Base-by-base conservation (phyloP, 2,329 filamentous ascomycete genomes). In the Penicillium sp. region DNA sequence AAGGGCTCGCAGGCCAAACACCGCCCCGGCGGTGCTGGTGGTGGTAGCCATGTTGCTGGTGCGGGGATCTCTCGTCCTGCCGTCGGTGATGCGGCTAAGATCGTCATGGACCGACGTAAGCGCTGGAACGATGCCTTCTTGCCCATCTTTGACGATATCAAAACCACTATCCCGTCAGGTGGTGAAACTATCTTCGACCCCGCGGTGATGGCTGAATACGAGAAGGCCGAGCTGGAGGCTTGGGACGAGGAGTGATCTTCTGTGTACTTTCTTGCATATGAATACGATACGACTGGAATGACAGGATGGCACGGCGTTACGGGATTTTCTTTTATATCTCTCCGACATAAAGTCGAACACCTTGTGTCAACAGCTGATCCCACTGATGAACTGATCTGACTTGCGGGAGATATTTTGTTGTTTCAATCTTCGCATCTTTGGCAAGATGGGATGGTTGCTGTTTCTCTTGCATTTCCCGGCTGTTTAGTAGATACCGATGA, bases 121-220 rank as follows among this genome's bases (percentile, higher is more conserved):
- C 82, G 89, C 56, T 98, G 93, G 91, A 89, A 89, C 54, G 86
- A 89, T 54, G 90, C 82, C 31, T 94, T 98, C 56, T 88, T 89
- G 0, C 86, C 88, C 0, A 89, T 97, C 0, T 95, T 98, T 60
- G 85, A 90, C 51, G 87, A 87, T 59, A 88, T 90, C 58, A 85
- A 82, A 58, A 78, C 89, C 28, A 80, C 80, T 45, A 84, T 96
- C 34, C 89, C 89, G 13, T 74, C 82, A 1, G 70, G 66, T 18
- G 73, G 76, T 1, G 85, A 93, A 48, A 80, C 81, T 1, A 85
- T 96, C 46, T 96, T 95, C 69, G 84, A 84, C 54, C 73, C 82
- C 2, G 77, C 77, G 4, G 75, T 79, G 48, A 90, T 96, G 87
- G 77, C 78, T 13, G 78, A 83, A 51, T 76, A 87, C 44, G 77